A percentile compares a stretch with the other conserved stretches of the same genome.
Evolutionary conservation across 2,329 filamentous ascomycete genomes (phyloP).

Genomic region (Decorospora gaudefroyi): DNA sequence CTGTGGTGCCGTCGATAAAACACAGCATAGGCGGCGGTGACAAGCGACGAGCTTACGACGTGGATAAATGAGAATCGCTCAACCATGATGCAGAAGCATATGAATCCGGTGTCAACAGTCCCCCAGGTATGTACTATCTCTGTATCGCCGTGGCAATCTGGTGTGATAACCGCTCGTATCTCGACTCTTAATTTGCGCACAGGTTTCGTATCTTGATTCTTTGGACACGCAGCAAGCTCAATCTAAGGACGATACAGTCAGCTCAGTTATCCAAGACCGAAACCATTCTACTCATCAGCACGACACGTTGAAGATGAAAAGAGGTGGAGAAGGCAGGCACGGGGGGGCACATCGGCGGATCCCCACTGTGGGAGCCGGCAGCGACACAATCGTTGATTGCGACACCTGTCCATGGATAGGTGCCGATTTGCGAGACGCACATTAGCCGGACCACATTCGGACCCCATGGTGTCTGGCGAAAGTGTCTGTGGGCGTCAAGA

Average conservation of each 20-base stretch:
- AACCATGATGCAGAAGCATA: neutral
- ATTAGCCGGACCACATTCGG: constrained; percentile 25
- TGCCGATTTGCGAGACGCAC: constrained; percentile 26
- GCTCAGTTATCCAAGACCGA: constrained; percentile 2
- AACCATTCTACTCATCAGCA: constrained; percentile 10
- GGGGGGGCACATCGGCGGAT: constrained; percentile 21
- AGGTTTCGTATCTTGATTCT: constrained; percentile 2
- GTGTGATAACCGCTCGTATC: constrained; percentile 3
- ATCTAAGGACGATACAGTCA: constrained; percentile 7
- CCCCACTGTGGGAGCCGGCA: constrained; percentile 24
- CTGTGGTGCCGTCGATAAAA: constrained; percentile 6
- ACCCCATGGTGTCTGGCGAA: constrained; percentile 12
- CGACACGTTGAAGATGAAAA: constrained; percentile 21
- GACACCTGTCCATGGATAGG: constrained; percentile 16
- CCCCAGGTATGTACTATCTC: constrained; percentile 3
- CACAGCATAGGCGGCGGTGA: constrained; percentile 1
- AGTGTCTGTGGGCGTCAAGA: constrained; percentile 10
- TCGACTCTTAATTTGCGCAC: constrained; percentile 3
- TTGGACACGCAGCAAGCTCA: neutral
- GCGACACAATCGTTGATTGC: constrained; percentile 26
- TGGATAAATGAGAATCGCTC: neutral
- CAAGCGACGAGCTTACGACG: neutral
- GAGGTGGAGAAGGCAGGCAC: constrained; percentile 29
- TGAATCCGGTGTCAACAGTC: neutral
- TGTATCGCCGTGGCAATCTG: neutral